Conservation (phyloP, 257 asterid genomes). For the Gynochthodes officinalis region DNA sequence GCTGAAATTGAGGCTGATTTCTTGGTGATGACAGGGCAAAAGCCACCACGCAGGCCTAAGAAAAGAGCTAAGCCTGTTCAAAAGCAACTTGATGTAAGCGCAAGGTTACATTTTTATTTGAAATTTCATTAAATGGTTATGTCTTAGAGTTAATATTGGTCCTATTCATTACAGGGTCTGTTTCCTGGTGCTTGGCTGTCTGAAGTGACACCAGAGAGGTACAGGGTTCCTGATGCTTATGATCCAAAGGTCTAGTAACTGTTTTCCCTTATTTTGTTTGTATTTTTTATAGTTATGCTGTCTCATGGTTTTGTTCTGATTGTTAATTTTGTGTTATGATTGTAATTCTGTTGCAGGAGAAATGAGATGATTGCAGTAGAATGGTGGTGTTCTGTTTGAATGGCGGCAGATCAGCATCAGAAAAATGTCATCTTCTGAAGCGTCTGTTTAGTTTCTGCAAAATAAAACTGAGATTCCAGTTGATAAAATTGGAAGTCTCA, state of each 20-base stretch:
- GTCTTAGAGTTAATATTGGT: background rate
- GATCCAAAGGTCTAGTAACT: constrained; percentile 6
- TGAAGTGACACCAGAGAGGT: constrained; percentile 5
- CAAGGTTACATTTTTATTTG: background rate
- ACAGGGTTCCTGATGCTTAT: background rate
- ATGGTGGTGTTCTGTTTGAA: background rate
- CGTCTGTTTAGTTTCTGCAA: background rate
- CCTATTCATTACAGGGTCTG: constrained; percentile 6
- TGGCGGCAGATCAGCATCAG: background rate
- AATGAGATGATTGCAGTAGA: background rate
- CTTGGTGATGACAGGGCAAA: constrained; percentile 19
- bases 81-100: constrained; percentile 14
- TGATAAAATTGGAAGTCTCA: background rate
- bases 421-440: background rate
- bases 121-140: background rate
- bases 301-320: too few species aligned
- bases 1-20: constrained; percentile 24
- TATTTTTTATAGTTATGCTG: too few species aligned
- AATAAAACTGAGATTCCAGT: background rate
- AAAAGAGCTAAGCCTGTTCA: constrained; percentile 11
- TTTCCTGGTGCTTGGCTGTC: constrained; percentile 20
- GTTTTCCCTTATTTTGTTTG: background rate
- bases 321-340: background rate
- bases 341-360: background rate
- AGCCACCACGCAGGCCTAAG: constrained; percentile 16